Evolutionary conservation across 2,329 filamentous ascomycete species (phyloP).

Genomic region (Xenoacremonium recifei): DNA sequence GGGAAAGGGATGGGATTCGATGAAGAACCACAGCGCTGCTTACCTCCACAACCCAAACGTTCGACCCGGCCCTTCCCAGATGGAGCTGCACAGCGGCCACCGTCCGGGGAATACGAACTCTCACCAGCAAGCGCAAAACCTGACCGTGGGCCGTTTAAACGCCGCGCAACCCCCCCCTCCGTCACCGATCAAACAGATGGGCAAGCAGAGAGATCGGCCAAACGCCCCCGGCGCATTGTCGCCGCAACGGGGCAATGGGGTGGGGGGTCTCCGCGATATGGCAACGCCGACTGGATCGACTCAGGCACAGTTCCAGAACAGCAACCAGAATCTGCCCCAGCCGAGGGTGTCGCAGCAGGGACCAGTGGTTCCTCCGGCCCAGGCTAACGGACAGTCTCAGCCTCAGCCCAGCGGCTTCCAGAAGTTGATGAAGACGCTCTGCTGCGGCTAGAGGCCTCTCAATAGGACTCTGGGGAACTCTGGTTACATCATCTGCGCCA

Average conservation of each 20-base stretch:
- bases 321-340: constrained; percentile 79
- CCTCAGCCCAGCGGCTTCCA: constrained; percentile 80
- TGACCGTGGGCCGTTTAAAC: constrained; percentile 89
- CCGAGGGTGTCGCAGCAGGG: constrained; percentile 61
- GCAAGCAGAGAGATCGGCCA: constrained; percentile 73
- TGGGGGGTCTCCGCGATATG: constrained; percentile 71
- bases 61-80: constrained; percentile 77
- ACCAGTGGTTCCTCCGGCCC: constrained; percentile 53
- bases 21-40: constrained; percentile 61
- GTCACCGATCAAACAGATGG: constrained; percentile 78
- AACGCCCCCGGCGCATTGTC: constrained; percentile 72
- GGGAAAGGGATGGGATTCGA: constrained; percentile 83
- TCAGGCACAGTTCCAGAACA: constrained; percentile 95
- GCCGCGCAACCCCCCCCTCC: constrained; percentile 87
- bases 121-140: constrained; percentile 61
- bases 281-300: constrained; percentile 86
- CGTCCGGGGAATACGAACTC: constrained; percentile 63
- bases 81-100: constrained; percentile 77
- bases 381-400: constrained; percentile 54
- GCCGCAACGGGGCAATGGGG: constrained; percentile 74
- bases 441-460: constrained; percentile 67
- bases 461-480: constrained; percentile 23
- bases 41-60: constrained; percentile 75
- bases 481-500: too few species aligned
- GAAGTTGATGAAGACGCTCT: constrained; percentile 89